Evolutionary conservation across 495 filamentous ascomycete species (phyloP).

Genomic region (Penicillium desertorum): DNA sequence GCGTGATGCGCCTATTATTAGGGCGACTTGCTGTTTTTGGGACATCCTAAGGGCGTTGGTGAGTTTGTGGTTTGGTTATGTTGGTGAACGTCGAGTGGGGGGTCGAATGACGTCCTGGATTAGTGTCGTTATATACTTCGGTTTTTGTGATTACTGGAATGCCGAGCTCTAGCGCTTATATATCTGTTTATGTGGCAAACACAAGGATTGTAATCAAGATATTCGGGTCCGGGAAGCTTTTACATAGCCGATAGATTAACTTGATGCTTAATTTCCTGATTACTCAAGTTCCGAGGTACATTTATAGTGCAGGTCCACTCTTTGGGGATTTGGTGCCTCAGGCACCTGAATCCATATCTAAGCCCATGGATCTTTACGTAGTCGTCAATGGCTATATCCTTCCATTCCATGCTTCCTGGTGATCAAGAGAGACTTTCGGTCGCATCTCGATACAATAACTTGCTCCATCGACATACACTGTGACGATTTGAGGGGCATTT

Average conservation of each 20-base stretch:
- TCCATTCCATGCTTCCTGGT: neutral
- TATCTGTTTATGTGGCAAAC: neutral
- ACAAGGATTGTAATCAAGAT: constrained; percentile 5
- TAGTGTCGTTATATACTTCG: neutral
- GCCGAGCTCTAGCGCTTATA: neutral
- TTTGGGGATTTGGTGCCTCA: neutral
- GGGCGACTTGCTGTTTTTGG: constrained; percentile 53
- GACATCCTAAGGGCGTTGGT: neutral
- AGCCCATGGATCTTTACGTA: neutral
- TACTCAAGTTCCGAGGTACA: constrained; percentile 15
- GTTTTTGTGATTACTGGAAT: neutral
- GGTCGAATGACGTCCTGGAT: constrained; percentile 1
- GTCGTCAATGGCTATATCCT: neutral
- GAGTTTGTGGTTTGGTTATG: neutral
- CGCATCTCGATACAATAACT: no score
- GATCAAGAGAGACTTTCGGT: neutral
- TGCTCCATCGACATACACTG: neutral
- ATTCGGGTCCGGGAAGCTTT: neutral
- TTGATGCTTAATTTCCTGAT: constrained; percentile 13
- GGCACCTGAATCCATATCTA: neutral
- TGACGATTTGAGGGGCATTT: neutral
- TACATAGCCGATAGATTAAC: neutral
- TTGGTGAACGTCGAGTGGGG: neutral
- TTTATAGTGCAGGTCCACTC: neutral
- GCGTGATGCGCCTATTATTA: constrained; percentile 71